Percentiles rank a stretch among this genome's conserved stretches.
Evolutionary conservation across 495 filamentous ascomycete species (phyloP).

Genomic region (Penicillium egyptiacum): DNA sequence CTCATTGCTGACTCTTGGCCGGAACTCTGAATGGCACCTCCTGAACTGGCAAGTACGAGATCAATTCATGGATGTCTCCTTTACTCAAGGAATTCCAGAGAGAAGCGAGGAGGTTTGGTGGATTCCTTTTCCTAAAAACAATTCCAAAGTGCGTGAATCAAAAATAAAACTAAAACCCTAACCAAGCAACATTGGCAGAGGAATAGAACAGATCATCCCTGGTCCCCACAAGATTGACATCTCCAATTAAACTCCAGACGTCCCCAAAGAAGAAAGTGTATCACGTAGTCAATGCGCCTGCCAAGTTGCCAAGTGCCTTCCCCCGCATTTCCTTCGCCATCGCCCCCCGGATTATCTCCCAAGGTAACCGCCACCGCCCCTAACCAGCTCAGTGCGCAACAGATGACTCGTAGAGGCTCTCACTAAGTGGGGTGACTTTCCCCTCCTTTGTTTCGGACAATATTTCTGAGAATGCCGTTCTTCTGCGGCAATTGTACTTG

Average conservation of each 20-base stretch:
- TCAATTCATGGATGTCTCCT: no score
- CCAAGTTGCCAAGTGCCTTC: constrained; percentile 10
- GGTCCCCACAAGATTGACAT: not conserved
- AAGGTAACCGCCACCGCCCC: not conserved
- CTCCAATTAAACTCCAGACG: not conserved
- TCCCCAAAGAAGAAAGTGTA: not conserved
- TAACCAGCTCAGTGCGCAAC: not conserved
- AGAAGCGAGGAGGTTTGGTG: no score
- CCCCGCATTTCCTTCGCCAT: constrained; percentile 18
- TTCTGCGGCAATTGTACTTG: not conserved
- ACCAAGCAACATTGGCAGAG: not conserved
- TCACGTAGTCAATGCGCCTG: not conserved
- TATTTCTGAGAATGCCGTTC: constrained; percentile 1
- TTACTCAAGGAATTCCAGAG: no score
- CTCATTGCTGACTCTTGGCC: constrained; percentile 1
- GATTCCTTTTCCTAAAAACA: no score
- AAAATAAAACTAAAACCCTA: not conserved
- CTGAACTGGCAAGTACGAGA: no score
- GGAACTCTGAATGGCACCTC: not conserved
- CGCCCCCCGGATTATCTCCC: constrained; percentile 10
- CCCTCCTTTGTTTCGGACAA: constrained; percentile 13
- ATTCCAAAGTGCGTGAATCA: no score
- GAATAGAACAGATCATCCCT: not conserved
- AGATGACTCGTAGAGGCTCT: constrained; percentile 2
- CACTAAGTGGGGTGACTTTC: not conserved